Evolutionary conservation across 2,329 filamentous ascomycete species (phyloP), one percentile per base, ranked within the genome.

Genomic region (Orbilia ellipsospora): DNA sequence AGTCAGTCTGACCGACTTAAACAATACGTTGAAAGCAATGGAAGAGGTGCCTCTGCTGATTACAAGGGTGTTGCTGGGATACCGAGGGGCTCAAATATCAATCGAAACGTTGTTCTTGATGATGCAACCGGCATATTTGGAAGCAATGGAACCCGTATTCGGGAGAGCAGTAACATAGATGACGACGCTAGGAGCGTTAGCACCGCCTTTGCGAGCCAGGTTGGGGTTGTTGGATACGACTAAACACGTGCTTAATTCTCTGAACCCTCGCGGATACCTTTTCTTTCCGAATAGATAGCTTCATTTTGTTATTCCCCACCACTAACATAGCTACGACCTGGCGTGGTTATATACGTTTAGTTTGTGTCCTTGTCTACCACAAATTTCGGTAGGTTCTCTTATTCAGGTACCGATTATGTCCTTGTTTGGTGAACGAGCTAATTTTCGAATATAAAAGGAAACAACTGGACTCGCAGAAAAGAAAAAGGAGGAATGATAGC

Each of bases 121-220:
- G 76, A 77, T 13, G 40, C 86, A 28, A 85, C 87, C 77, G 92
- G 90, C 81, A 88, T 90, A 62, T 92, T 88, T 80, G 90, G 88
- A 63, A 85, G 84, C 72, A 90, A 90, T 80, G 85, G 84, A 45
- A 83, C 81, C 77, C 82, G 83, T 50, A 79, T 81, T 51, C 59
- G 78, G 10, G 78, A 80, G 54, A 10, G 62, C 8, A 72, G 26
- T 16, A 74, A 86, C 85, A 62, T 89, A 90, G 95, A 99, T 79
- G 95, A 99, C 79, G 95, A 98, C 81, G 93, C 95, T 80, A 93
- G 95, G 84, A 98, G 94, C 83, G 89, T 98, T 80, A 97, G 93
- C 81, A 98, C 95, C 62, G 94, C 94, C 57, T 99, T 98, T 84
- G 94, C 94, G 77, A 97, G 93, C 84, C 95, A 98, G 83, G 89